These are phyloP conservation scores for Dactylella cylindrospora DNA, from an alignment of 2,329 filamentous ascomycete species.

Conservation along the genomic window DNA sequence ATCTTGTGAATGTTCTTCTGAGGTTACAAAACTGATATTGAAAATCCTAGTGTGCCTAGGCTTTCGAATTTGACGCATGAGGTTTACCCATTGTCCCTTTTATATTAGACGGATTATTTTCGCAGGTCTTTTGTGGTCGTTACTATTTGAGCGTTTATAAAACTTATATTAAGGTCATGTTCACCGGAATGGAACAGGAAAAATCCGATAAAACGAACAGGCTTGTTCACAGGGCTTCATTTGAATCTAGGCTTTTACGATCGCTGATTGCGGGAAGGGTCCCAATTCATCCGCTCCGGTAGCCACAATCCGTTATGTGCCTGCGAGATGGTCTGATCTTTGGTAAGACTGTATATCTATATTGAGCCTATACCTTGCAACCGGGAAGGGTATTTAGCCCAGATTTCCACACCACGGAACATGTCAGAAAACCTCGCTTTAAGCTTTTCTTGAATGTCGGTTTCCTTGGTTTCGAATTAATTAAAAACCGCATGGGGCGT, in stretches of 20 bases:
- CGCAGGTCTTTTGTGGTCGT: too few species aligned
- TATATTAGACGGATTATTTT: too few species aligned
- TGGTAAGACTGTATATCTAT: constrained; percentile 19
- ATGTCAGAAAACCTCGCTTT: too few species aligned
- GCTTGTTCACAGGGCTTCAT: neutral
- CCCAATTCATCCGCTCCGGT: constrained; percentile 17
- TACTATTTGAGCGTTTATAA: too few species aligned
- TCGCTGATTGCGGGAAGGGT: neutral
- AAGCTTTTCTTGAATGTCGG: neutral
- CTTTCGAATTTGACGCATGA: too few species aligned
- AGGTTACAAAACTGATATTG: too few species aligned
- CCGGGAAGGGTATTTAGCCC: constrained; percentile 26
- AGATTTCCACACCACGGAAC: constrained; percentile 7
- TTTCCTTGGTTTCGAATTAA: constrained; percentile 19
- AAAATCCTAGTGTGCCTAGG: too few species aligned
- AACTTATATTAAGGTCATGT: too few species aligned
- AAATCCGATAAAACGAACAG: constrained; percentile 23
- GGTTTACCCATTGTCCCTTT: too few species aligned
- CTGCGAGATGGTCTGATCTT: constrained; percentile 29
- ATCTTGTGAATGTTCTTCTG: too few species aligned
- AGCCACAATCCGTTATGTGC: constrained; percentile 2
- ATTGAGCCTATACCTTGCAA: constrained; percentile 8
- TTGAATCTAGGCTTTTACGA: constrained; percentile 26
- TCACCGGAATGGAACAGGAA: constrained; percentile 20
- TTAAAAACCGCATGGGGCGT: too few species aligned